Evolutionary conservation across 225 moss, liverwort and hornwort species (phyloP).

Genomic region (Bryoerythrophyllum caledonicum): DNA sequence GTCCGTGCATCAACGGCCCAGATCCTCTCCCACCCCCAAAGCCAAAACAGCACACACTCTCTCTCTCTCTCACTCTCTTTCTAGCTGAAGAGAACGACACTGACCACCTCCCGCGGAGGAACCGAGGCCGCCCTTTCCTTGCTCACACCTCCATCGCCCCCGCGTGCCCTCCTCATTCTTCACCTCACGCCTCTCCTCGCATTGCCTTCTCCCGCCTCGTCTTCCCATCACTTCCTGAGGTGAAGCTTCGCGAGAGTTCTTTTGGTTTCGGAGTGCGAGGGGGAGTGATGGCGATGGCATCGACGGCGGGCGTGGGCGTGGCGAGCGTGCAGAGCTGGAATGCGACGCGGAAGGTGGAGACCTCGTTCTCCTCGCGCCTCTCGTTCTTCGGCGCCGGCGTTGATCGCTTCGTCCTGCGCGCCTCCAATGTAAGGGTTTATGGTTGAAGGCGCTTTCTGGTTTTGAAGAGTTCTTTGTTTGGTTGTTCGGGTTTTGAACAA

Average conservation of each 20-base stretch:
- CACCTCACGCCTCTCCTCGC: background rate
- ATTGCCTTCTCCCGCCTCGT: background rate
- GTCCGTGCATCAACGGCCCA: background rate
- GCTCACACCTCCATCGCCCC: slow-evolving; percentile 1
- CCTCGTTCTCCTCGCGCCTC: slow-evolving; percentile 28
- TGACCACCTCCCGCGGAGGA: background rate
- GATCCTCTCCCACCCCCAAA: background rate
- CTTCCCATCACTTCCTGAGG: background rate
- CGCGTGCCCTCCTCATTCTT: background rate
- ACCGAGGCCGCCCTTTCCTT: slow-evolving; percentile 21
- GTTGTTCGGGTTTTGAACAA: too few species aligned
- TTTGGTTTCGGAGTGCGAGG: background rate
- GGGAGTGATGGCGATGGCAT: slow-evolving; percentile 29
- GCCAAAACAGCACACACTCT: too few species aligned
- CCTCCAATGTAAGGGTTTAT: slow-evolving; percentile 47
- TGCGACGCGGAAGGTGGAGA: background rate
- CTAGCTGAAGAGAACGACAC: too few species aligned
- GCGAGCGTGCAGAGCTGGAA: slow-evolving; percentile 8
- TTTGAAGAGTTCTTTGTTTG: too few species aligned
- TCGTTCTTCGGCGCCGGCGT: slow-evolving; percentile 46
- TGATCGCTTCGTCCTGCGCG: slow-evolving; percentile 50
- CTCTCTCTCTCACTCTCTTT: background rate
- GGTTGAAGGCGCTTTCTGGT: too few species aligned
- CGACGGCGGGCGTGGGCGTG: slow-evolving; percentile 30
- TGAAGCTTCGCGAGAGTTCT: background rate